phyloP scores from a whole-genome alignment of 768 basidiomycete species.

The Naganishia randhawae region DNA sequence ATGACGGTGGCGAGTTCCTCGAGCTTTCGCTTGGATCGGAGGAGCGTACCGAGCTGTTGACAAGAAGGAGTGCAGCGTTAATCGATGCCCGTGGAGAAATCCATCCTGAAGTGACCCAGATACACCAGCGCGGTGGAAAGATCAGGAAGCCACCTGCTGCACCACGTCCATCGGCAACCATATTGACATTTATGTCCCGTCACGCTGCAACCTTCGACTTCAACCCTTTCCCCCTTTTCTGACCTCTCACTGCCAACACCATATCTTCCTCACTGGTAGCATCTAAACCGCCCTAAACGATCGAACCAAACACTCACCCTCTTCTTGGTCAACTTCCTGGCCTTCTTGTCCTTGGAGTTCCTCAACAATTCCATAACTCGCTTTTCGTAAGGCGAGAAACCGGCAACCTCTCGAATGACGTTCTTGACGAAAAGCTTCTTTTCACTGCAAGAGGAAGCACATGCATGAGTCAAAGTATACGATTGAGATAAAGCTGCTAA shows the following conservation, averaged over 20 bases:
- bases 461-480: neutral
- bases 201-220: too few species aligned
- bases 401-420: slow-evolving; percentile 91
- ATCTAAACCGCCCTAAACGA: neutral
- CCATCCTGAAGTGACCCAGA: too few species aligned
- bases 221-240: too few species aligned
- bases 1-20: slow-evolving; percentile 91
- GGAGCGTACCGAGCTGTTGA: slow-evolving; percentile 83
- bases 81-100: neutral
- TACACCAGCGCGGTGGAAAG: too few species aligned
- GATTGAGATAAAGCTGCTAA: neutral
- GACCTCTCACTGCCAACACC: neutral
- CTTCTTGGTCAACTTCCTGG: slow-evolving; percentile 98
- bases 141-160: too few species aligned
- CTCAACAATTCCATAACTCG: slow-evolving; percentile 96
- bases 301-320: slow-evolving; percentile 63
- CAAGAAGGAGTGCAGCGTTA: neutral
- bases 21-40: slow-evolving; percentile 97
- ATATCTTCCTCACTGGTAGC: neutral
- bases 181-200: too few species aligned
- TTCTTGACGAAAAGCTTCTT: slow-evolving; percentile 92
- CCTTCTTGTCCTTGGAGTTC: slow-evolving; percentile 99
- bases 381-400: slow-evolving; percentile 95
- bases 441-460: slow-evolving; percentile 49
- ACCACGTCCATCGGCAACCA: too few species aligned